Evolutionary conservation across 2,329 filamentous ascomycete species (phyloP).

Genomic region (Neofusicoccum sp.): DNA sequence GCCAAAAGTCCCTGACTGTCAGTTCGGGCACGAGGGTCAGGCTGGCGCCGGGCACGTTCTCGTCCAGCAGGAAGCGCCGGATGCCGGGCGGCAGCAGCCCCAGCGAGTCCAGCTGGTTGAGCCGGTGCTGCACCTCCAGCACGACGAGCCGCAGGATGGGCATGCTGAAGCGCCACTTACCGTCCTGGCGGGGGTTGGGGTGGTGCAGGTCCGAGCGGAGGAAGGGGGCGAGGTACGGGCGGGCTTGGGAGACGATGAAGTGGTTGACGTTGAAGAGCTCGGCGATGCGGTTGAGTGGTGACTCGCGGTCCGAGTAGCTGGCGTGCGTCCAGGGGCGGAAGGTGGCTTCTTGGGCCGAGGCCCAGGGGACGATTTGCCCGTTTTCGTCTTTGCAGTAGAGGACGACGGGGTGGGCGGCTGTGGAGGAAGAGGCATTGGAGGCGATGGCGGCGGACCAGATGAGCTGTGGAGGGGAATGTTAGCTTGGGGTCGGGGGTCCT

Average conservation of each 20-base stretch:
- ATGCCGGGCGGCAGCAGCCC: conserved; percentile 68
- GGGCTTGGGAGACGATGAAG: conserved; percentile 89
- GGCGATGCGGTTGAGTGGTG: conserved; percentile 67
- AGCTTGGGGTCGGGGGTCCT: background rate
- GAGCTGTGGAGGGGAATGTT: conserved; percentile 53
- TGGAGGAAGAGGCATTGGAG: conserved; percentile 66
- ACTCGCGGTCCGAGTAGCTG: conserved; percentile 55
- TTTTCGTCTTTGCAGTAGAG: conserved; percentile 76
- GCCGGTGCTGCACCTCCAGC: conserved; percentile 74
- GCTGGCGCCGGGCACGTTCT: conserved; percentile 73
- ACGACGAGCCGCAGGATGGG: conserved; percentile 64
- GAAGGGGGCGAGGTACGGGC: conserved; percentile 86
- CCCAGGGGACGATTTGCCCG: conserved; percentile 73
- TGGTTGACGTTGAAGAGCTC: conserved; percentile 93
- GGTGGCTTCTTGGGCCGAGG: conserved; percentile 57
- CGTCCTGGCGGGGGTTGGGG: conserved; percentile 59
- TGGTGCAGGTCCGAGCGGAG: conserved; percentile 78
- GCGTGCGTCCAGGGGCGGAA: conserved; percentile 66
- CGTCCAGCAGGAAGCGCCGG: conserved; percentile 76
- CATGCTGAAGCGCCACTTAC: conserved; percentile 59
- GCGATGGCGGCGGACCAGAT: conserved; percentile 78
- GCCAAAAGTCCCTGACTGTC: conserved; percentile 67
- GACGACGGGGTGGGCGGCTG: conserved; percentile 64
- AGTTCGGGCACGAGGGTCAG: conserved; percentile 83
- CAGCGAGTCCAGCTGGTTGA: conserved; percentile 77